phyloP scores from a whole-genome alignment of 306 rosid species.

The Casuarina glauca region DNA sequence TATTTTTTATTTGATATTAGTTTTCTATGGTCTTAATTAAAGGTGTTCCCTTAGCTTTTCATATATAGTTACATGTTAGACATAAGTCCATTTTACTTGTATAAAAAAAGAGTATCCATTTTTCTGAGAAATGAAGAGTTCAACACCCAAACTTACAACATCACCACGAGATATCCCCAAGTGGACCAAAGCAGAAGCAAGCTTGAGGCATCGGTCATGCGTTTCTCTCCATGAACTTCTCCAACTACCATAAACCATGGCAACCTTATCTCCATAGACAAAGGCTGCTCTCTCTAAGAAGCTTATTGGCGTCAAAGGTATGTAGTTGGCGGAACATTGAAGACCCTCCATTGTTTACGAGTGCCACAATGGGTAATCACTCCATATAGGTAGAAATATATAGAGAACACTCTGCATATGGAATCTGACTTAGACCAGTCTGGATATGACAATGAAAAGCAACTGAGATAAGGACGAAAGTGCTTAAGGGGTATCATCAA shows the following conservation, averaged over 20 bases:
- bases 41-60: no score
- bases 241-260: conserved; percentile 41
- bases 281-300: conserved; percentile 59
- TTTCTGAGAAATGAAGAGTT: no score
- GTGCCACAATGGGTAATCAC: no score
- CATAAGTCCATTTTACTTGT: no score
- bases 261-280: conserved; percentile 38
- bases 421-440: neutral
- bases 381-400: no score
- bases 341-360: conserved; percentile 12
- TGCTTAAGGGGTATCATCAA: conserved; percentile 18
- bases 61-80: no score
- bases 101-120: no score
- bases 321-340: conserved; percentile 37
- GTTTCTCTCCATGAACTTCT: conserved; percentile 63
- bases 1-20: no score
- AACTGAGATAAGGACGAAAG: conserved; percentile 19
- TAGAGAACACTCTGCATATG: neutral
- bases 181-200: conserved; percentile 60
- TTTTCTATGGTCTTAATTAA: no score
- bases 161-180: conserved; percentile 53
- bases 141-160: conserved; percentile 41
- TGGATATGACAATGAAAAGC: neutral
- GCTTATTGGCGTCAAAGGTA: conserved; percentile 54
- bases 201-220: conserved; percentile 46